phyloP scores from a whole-genome alignment of 2,329 filamentous ascomycete genomes.

The Leptographium wingfieldii region DNA sequence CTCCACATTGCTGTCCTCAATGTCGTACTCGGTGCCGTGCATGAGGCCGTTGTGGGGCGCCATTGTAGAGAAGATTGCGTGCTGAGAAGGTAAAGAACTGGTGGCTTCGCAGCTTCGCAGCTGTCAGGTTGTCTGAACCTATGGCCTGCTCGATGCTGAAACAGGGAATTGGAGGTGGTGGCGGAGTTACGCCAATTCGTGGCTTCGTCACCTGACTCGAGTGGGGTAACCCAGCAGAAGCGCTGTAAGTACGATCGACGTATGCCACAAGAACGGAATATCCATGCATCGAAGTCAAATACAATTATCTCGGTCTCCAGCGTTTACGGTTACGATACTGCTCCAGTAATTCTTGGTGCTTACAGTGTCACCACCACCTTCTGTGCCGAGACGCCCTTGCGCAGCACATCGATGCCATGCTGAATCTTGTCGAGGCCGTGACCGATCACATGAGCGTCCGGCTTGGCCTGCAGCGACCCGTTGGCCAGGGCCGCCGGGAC shows the following conservation, averaged over 20 bases:
- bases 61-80: conserved; percentile 27
- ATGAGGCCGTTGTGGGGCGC: conserved; percentile 48
- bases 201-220: no score
- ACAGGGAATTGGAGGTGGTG: no score
- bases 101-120: no score
- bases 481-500: not conserved
- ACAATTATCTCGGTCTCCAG: no score
- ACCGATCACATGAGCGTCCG: not conserved
- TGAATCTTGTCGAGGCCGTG: not conserved
- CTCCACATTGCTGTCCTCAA: conserved; percentile 56
- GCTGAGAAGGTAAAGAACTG: not conserved
- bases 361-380: not conserved
- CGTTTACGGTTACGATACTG: no score
- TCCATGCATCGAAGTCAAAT: no score
- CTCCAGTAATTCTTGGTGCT: not conserved
- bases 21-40: conserved; percentile 51
- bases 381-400: not conserved
- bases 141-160: no score
- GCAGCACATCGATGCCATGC: not conserved
- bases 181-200: no score
- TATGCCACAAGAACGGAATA: no score
- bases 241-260: no score
- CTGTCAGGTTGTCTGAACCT: no score
- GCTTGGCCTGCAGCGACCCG: not conserved
- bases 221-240: no score